Base-by-base conservation (phyloP, 352 stramenopile species). In the Globisporangium lucens region DNA sequence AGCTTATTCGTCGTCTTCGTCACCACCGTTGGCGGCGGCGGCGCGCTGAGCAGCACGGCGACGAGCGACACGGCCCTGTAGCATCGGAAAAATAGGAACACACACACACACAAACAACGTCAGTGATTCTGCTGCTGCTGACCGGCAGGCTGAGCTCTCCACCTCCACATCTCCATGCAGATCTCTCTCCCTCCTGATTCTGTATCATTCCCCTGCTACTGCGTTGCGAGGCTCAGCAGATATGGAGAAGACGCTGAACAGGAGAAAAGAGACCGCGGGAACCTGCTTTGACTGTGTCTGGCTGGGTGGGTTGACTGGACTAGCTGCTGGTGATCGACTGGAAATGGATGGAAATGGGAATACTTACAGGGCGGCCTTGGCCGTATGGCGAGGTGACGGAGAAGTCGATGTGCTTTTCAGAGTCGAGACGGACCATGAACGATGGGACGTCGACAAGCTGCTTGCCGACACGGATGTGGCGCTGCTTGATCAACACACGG, bases 401-500 rank as follows among this genome's bases (percentile, higher is more conserved):
- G 82, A 99, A 99, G 87, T 99, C 97, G 91, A 99, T 99, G 95
- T 99, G 97, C 88, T 99, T 99, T 86, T 99, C 97, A 63, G 93
- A 98, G 85, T 99, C 93, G 68, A 98, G 96, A 71, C 97, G 94
- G 29, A 99, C 97, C 70, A 99, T 97, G 91, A 99, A 99, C 55
- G 94, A 99, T 24, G 98, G 97, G 29, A 99, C 94, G 82, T 99
- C 98, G 49, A 99, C 98, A 57, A 99, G 85, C 82, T 99, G 97
- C 77, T 98, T 98, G 83, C 97, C 97, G 66, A 99, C 98, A 70
- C 97, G 92, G 80, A 99, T 99, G 94, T 99, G 98, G 78, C 98
- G 93, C 85, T 99, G 97, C 74, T 98, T 97, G 89, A 99, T 99
- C 56, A 99, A 87, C 71, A 99, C 97, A 83, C 98, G 97, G 41